Evolutionary conservation across 441 rosid genomes (phyloP), one percentile per base, ranked within the genome.

Genomic region (Brassica hybrid): DNA sequence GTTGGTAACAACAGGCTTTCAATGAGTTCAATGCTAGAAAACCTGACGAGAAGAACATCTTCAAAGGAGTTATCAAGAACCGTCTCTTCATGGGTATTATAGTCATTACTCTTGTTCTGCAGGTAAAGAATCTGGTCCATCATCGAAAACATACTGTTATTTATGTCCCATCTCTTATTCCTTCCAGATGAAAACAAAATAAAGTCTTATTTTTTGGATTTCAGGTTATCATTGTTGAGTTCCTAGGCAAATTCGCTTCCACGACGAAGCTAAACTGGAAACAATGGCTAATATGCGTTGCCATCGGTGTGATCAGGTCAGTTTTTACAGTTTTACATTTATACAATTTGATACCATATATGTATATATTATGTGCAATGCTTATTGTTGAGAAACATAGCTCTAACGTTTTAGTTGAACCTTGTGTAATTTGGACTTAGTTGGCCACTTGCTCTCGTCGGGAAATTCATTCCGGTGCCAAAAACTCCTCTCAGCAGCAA

Each of bases 1-100:
- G 3, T 14, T 52, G 54, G 14, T 43, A 43, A 43, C 85, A 96
- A 43, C 85, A 96, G 99, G 87, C 94, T 70, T 92, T 96, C 81
- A 96, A 94, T 50, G 98, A 94, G 79, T 94, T 92, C 71, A 94
- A 94, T 83, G 98, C 97, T 48, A 86, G 98, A 72, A 92, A 96
- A 78, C 98, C 98, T 27, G 98, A 96, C 72, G 94, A 94, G 82
- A 77, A 79, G 5, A 92, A 96, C 79, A 81, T 92, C 34, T 94
- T 94, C 77, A 57, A 66, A 63, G 98, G 99, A 10, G 68, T 96
- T 18, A 81, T 88, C 14, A 91, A 81, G 79, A 96, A 89, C 78
- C 91, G 57, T 65, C 90, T 96, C 13, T 96, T 96, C 79, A 80
- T 92, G 68, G 97, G 86, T 12, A 94, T 96, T 16, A 85, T 94